Conservation (phyloP, 306 rosid genomes). For the Dryas octopetala region DNA sequence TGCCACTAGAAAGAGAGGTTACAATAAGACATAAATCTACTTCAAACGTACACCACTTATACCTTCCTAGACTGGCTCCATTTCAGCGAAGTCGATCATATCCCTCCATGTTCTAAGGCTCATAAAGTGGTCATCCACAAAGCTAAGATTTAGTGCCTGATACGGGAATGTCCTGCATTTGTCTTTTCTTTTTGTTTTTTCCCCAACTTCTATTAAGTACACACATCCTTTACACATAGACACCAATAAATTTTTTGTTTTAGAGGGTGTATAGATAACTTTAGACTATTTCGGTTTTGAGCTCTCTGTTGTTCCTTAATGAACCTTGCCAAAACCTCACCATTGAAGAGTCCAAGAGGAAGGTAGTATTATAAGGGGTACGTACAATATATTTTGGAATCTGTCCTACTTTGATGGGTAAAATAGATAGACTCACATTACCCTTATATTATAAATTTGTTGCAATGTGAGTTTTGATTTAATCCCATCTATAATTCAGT, state of each 20-base stretch:
- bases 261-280: too few species aligned
- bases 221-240: not conserved
- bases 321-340: not conserved
- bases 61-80: conserved; percentile 20
- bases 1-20: conserved; percentile 34
- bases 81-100: conserved; percentile 19
- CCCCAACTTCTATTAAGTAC: conserved; percentile 17
- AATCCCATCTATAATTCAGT: too few species aligned
- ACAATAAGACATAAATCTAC: conserved; percentile 38
- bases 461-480: not conserved
- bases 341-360: not conserved
- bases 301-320: not conserved
- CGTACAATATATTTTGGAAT: too few species aligned
- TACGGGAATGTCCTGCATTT: conserved; percentile 37
- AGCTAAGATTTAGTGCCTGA: conserved; percentile 21
- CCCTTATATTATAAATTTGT: not conserved
- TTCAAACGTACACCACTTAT: conserved; percentile 38
- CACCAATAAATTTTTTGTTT: not conserved
- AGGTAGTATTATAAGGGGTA: too few species aligned
- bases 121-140: conserved; percentile 25
- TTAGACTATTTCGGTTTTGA: not conserved
- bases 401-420: too few species aligned
- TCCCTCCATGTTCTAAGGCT: conserved; percentile 42
- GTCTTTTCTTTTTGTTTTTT: conserved; percentile 23
- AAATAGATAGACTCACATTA: too few species aligned